Evolutionary conservation across 352 stramenopile species (phyloP).

Genomic region (Phytophthora megakarya): DNA sequence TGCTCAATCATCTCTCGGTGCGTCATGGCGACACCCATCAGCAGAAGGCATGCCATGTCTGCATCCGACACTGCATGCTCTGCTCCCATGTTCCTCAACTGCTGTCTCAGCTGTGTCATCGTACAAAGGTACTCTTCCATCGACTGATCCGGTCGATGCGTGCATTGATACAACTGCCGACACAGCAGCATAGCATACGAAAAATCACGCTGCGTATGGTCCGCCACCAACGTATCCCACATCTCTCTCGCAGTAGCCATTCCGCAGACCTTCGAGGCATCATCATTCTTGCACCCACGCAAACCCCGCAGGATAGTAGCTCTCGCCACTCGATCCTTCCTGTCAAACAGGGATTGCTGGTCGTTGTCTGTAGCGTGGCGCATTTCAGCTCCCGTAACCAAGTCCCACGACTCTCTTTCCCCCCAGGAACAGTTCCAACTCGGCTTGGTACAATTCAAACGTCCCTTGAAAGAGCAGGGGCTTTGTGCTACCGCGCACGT

Average conservation of each 20-base stretch:
- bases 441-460: neutral
- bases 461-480: neutral
- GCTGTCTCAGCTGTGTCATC: neutral
- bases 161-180: neutral
- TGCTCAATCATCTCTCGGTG: too few species aligned
- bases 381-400: neutral
- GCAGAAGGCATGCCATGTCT: neutral
- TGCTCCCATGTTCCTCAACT: neutral
- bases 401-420: neutral
- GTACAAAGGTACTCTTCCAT: neutral
- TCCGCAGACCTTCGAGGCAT: neutral
- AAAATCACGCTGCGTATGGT: neutral
- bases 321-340: neutral
- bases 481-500: neutral
- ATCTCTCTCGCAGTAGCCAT: neutral
- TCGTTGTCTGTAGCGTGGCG: neutral
- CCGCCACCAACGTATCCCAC: neutral
- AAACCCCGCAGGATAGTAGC: neutral
- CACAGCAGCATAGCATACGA: neutral
- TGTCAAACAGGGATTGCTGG: neutral
- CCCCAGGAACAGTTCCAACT: neutral
- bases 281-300: neutral
- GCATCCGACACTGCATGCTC: neutral
- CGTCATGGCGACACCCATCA: neutral
- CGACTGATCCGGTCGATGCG: neutral